Percentiles rank a stretch among this genome's conserved stretches.
Conservation (phyloP, 371 early-diverging fungal genomes). For the Syncephalastrum sp. region DNA sequence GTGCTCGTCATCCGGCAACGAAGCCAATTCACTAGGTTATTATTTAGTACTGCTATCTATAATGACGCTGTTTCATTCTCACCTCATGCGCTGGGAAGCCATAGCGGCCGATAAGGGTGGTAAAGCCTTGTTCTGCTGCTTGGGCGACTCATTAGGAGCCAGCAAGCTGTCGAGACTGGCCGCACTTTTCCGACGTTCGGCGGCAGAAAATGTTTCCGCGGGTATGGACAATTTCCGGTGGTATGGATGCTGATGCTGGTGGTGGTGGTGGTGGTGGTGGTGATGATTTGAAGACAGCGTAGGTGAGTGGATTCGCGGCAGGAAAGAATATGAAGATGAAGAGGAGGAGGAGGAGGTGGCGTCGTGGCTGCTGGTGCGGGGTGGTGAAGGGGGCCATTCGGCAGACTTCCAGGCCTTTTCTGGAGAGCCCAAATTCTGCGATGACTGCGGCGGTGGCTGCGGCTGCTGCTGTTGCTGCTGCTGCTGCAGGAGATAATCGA, state of each 20-base stretch:
- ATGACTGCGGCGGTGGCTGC: neutral
- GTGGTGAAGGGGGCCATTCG: neutral
- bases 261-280: neutral
- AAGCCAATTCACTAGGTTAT: too few species aligned
- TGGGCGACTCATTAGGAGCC: neutral
- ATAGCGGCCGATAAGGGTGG: too few species aligned
- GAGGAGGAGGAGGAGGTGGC: too few species aligned
- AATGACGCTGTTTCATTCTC: too few species aligned
- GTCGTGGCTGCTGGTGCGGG: too few species aligned
- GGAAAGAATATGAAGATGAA: neutral
- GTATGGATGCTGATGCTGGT: neutral
- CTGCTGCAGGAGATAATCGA: conserved; percentile 31
- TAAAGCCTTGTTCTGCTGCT: neutral
- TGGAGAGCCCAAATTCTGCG: neutral
- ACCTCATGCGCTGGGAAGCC: too few species aligned
- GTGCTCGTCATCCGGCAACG: too few species aligned
- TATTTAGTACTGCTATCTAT: too few species aligned
- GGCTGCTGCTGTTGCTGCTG: conserved; percentile 5
- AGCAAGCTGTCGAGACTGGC: too few species aligned
- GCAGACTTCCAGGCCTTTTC: conserved; percentile 1
- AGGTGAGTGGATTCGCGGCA: conserved; percentile 13
- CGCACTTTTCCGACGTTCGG: too few species aligned
- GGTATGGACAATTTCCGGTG: too few species aligned
- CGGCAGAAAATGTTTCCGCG: too few species aligned
- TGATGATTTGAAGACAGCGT: neutral